These are phyloP conservation scores for Pythium aphanidermatum DNA, from an alignment of 352 stramenopile genomes.

Conservation along the genomic window DNA sequence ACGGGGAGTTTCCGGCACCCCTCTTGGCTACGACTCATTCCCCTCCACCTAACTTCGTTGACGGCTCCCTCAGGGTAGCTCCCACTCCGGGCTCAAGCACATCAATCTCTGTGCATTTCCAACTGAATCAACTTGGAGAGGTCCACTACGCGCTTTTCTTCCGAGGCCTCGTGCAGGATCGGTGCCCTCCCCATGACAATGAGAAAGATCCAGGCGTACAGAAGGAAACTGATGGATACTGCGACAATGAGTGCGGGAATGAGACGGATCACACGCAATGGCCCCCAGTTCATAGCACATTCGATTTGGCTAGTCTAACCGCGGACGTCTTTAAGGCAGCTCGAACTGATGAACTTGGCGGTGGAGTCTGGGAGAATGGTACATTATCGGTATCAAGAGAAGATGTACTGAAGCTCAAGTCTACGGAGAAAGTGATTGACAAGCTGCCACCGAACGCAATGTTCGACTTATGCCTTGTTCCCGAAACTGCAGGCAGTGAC, in stretches of 20 bases:
- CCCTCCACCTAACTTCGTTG: slow-evolving; percentile 32
- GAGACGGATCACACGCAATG: slow-evolving; percentile 15
- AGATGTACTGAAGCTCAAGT: slow-evolving; percentile 44
- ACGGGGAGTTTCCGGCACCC: slow-evolving; percentile 63
- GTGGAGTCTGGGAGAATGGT: slow-evolving; percentile 67
- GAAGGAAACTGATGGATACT: too few relatives aligned
- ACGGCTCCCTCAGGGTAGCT: slow-evolving; percentile 25
- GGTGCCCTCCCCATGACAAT: too few relatives aligned
- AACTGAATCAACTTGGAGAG: slow-evolving; percentile 49
- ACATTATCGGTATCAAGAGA: slow-evolving; percentile 69
- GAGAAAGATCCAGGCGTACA: slow-evolving; percentile 1
- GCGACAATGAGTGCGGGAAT: slow-evolving; percentile 17
- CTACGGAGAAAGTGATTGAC: slow-evolving; percentile 48
- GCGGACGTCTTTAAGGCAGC: slow-evolving; percentile 46
- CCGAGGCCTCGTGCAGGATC: slow-evolving; percentile 29
- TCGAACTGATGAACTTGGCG: slow-evolving; percentile 41
- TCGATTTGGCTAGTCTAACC: slow-evolving; percentile 35
- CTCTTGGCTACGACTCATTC: slow-evolving; percentile 62
- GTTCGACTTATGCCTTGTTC: slow-evolving; percentile 72
- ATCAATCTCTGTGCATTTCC: slow-evolving; percentile 45
- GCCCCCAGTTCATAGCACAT: slow-evolving; percentile 44
- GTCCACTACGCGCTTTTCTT: slow-evolving; percentile 79
- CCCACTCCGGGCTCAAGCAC: slow-evolving; percentile 36
- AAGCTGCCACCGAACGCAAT: slow-evolving; percentile 56
- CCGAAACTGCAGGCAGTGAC: slow-evolving; percentile 58